A percentile compares a stretch with the other conserved stretches of the same genome.
Conservation (phyloP, 305 asterid species). For the Euphrasia arctica region DNA sequence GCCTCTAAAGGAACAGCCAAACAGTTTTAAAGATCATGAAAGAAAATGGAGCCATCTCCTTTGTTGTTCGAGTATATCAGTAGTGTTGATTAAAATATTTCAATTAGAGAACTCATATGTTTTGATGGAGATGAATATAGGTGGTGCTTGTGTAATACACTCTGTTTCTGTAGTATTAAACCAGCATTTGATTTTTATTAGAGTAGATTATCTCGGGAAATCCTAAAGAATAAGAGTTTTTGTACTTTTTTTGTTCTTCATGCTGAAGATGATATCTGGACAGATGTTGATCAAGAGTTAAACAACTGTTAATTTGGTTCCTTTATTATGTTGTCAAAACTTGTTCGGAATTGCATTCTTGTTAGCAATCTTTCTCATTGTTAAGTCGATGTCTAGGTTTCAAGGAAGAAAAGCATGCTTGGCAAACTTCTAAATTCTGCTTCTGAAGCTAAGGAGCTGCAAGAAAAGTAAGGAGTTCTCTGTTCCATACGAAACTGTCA, state of each 20-base stretch:
- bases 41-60: slow-evolving; percentile 2
- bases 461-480: slow-evolving; percentile 57
- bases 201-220: slow-evolving; percentile 15
- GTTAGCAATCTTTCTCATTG: slow-evolving; percentile 25
- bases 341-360: slow-evolving; percentile 21
- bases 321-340: slow-evolving; percentile 16
- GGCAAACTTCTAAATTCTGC: slow-evolving; percentile 55
- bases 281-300: slow-evolving; percentile 23
- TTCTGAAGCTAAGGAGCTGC: slow-evolving; percentile 61
- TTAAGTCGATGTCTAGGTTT: slow-evolving; percentile 48
- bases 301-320: slow-evolving; percentile 23
- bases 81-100: slow-evolving; percentile 16
- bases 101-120: background rate
- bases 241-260: slow-evolving; percentile 20
- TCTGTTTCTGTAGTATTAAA: slow-evolving; percentile 6
- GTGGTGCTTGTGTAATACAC: background rate
- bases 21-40: background rate
- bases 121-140: slow-evolving; percentile 14
- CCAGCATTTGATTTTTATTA: slow-evolving; percentile 14
- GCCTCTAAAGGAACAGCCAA: slow-evolving; percentile 12
- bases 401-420: slow-evolving; percentile 59
- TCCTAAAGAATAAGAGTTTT: slow-evolving; percentile 11
- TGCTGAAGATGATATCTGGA: slow-evolving; percentile 11
- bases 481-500: slow-evolving; percentile 25
- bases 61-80: slow-evolving; percentile 11